These are phyloP conservation scores for Eucalyptus tenuipes DNA, from an alignment of 345 rosid species.

Conservation along the genomic window DNA sequence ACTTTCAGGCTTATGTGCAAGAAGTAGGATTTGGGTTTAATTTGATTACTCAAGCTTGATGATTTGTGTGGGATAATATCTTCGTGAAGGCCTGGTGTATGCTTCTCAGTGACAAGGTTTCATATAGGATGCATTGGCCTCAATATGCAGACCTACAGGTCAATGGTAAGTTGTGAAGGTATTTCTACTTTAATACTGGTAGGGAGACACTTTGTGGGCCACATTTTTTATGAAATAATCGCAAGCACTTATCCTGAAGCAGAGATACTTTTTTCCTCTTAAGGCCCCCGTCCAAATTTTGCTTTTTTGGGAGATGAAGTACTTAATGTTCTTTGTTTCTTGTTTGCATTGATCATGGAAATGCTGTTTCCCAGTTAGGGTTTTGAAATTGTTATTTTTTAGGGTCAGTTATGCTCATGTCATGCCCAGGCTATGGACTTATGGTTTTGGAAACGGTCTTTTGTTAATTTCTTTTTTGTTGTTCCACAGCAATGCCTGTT, in stretches of 20 bases:
- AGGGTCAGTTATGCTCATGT: not conserved
- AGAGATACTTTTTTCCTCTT: not conserved
- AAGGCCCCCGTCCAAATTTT: not conserved
- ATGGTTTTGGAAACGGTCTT: not conserved
- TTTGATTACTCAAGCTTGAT: not conserved
- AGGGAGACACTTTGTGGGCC: not conserved
- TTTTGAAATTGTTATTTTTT: not conserved
- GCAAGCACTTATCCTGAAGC: not conserved
- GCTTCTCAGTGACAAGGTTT: constrained; percentile 96
- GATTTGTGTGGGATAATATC: not conserved
- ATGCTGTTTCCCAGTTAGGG: not conserved
- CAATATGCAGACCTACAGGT: constrained; percentile 83
- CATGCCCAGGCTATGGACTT: not conserved
- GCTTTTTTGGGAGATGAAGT: not conserved
- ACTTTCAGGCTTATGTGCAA: not conserved
- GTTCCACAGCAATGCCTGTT: constrained; percentile 40
- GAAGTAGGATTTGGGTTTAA: not conserved
- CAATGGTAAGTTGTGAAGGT: constrained; percentile 53
- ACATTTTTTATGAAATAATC: not conserved
- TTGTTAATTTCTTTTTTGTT: not conserved
- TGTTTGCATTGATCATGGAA: not conserved
- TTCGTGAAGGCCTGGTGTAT: constrained; percentile 62
- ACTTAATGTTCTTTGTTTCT: not conserved
- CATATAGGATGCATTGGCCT: constrained; percentile 98
- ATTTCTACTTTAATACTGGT: not conserved